Evolutionary conservation across 495 filamentous ascomycete genomes (phyloP).

Genomic region (Penicillium dipodomyicola): DNA sequence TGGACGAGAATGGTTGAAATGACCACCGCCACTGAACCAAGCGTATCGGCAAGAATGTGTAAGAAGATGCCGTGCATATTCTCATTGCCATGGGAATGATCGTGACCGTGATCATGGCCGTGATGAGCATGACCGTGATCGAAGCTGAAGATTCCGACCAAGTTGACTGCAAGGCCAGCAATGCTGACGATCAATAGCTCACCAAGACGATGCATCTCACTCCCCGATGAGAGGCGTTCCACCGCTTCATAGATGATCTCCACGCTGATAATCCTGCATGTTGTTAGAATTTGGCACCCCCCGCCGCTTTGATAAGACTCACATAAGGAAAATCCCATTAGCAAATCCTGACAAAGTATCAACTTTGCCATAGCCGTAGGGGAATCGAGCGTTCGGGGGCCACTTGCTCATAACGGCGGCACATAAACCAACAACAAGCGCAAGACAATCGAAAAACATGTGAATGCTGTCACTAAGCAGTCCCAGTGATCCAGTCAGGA

Average conservation of each 20-base stretch:
- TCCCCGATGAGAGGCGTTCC: constrained; percentile 77
- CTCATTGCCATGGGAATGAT: constrained; percentile 76
- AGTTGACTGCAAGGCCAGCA: constrained; percentile 81
- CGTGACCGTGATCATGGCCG: constrained; percentile 64
- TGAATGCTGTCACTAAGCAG: constrained; percentile 96
- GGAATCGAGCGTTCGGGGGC: constrained; percentile 83
- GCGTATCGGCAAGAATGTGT: constrained; percentile 91
- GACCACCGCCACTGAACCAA: constrained; percentile 92
- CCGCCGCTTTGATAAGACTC: constrained; percentile 23
- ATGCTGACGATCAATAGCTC: constrained; percentile 87
- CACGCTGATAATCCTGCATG: constrained; percentile 77
- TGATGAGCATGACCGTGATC: constrained; percentile 63
- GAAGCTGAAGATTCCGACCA: constrained; percentile 89
- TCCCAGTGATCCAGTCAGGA: constrained; percentile 86
- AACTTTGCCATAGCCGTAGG: constrained; percentile 95
- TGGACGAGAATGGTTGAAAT: constrained; percentile 86
- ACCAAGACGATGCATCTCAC: constrained; percentile 75
- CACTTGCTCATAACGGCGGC: constrained; percentile 98
- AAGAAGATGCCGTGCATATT: constrained; percentile 99
- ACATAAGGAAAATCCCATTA: constrained; percentile 96
- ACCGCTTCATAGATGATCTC: constrained; percentile 96
- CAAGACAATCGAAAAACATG: constrained; percentile 99
- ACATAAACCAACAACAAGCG: constrained; percentile 84
- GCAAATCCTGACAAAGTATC: constrained; percentile 95
- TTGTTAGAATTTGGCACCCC: constrained; percentile 27